These are phyloP conservation scores for Leucocoprinus birnbaumii DNA, from an alignment of 768 basidiomycete species.

Conservation along the genomic window DNA sequence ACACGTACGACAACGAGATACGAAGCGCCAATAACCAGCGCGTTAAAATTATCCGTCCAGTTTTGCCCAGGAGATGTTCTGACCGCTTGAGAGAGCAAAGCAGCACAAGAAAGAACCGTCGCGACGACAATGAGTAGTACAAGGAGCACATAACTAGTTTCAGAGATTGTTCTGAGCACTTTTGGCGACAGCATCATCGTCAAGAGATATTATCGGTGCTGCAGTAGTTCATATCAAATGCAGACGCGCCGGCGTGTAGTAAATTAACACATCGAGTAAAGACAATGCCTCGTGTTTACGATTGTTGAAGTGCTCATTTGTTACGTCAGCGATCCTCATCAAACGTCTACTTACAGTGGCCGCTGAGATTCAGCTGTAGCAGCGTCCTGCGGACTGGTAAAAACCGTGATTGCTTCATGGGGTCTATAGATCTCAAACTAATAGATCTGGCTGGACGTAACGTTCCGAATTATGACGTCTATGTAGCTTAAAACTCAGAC, in stretches of 20 bases:
- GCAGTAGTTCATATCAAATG: too few species aligned
- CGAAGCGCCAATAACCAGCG: constrained; percentile 64
- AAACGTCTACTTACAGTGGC: too few species aligned
- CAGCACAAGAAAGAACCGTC: constrained; percentile 58
- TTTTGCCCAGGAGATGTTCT: constrained; percentile 53
- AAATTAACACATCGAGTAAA: too few species aligned
- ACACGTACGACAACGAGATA: constrained; percentile 64
- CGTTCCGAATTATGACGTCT: too few species aligned
- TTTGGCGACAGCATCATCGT: constrained; percentile 43
- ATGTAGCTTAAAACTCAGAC: too few species aligned
- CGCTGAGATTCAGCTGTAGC: not conserved
- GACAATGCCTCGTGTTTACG: constrained; percentile 3
- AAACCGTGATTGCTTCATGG: too few species aligned
- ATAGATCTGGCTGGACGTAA: too few species aligned
- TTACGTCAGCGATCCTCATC: not conserved
- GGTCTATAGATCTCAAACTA: too few species aligned
- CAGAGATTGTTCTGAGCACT: constrained; percentile 48
- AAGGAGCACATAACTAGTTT: constrained; percentile 50
- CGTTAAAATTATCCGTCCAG: constrained; percentile 65
- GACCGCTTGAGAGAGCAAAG: constrained; percentile 70
- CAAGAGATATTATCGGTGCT: not conserved
- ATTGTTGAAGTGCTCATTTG: not conserved
- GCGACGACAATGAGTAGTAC: constrained; percentile 49
- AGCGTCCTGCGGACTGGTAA: too few species aligned
- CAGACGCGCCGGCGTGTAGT: too few species aligned